Evolutionary conservation across 2,329 filamentous ascomycete genomes (phyloP), one percentile per base, ranked within the genome.

Genomic region (Ceratocystis lukuohia): DNA sequence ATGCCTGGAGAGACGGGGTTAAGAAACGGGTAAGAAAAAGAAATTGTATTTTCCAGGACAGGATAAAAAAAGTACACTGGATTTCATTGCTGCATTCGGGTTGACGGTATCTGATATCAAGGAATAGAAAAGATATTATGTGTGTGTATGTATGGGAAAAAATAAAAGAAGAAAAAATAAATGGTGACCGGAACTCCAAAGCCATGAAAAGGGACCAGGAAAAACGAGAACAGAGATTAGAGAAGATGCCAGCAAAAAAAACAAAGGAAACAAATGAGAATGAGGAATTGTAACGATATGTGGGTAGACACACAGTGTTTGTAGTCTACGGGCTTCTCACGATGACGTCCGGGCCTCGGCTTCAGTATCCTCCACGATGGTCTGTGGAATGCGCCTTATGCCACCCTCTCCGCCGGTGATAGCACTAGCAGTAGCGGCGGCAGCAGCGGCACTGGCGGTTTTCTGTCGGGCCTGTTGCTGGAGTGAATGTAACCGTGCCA

Each of bases 351-450:
- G 28, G n/a, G 56, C 56, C 17, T 59, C 56, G 56, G 56, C 56
- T n/a, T 57, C 48, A 10, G 44, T 20, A 56, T 62, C 64, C 20
- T 66, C 33, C 25, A 25, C 30, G 20, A 66, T 63, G 4, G 65
- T 63, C 22, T 66, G 44, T 12, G 59, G 48, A 41, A 63, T 53
- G 59, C 17, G 20, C 15, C 53, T 59, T 10, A 46, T 45, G 45
- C 20, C 20, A 15, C 61, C 48, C 37, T 41, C 37, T 41, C 37
- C 37, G 12, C 37, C 37, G 3, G 37, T 5, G 37, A 12, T 15
- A 41, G 37, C 37, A 41, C 10, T 5, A 41, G 37, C 10, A 41
- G 33, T 37, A 10, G 33, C 8, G 33, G 33, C 8, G 12, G 41
- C 22, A 30, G 33, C n/a, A 46, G 20, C 65, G 41, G 48, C 25